phyloP scores from a whole-genome alignment of 225 moss, liverwort and hornwort genomes.

The Neckera pumila region DNA sequence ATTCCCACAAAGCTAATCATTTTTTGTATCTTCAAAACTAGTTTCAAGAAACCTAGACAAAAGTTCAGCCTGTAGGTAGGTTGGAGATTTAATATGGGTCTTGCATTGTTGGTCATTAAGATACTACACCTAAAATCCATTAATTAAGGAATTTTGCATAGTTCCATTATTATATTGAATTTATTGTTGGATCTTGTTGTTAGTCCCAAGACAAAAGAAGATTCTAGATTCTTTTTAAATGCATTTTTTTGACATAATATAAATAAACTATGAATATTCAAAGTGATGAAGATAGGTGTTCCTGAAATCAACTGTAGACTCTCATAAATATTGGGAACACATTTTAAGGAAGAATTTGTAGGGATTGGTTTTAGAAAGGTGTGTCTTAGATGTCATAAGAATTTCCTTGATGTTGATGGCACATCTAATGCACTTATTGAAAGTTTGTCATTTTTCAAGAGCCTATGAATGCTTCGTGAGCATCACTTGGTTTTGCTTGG shows the following conservation, averaged over 20 bases:
- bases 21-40: too few species aligned
- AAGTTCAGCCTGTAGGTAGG: too few species aligned
- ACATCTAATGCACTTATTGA: too few species aligned
- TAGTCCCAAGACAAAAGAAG: not conserved
- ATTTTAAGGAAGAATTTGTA: not conserved
- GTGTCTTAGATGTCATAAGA: too few species aligned
- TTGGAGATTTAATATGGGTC: too few species aligned
- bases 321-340: not conserved
- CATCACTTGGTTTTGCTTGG: too few species aligned
- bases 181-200: not conserved
- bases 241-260: not conserved
- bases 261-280: not conserved
- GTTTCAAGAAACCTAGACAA: too few species aligned
- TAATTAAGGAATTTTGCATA: accelerated
- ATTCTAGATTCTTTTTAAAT: not conserved
- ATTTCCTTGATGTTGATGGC: too few species aligned
- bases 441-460: too few species aligned
- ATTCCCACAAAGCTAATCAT: too few species aligned
- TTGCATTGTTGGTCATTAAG: not conserved
- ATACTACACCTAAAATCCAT: not conserved
- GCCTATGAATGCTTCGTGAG: too few species aligned
- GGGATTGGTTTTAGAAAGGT: too few species aligned
- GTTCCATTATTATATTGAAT: not conserved
- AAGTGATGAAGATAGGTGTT: not conserved
- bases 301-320: accelerated